Evolutionary conservation across 192 early-diverging fungal species (phyloP).

Genomic region (Coemansia sp.): DNA sequence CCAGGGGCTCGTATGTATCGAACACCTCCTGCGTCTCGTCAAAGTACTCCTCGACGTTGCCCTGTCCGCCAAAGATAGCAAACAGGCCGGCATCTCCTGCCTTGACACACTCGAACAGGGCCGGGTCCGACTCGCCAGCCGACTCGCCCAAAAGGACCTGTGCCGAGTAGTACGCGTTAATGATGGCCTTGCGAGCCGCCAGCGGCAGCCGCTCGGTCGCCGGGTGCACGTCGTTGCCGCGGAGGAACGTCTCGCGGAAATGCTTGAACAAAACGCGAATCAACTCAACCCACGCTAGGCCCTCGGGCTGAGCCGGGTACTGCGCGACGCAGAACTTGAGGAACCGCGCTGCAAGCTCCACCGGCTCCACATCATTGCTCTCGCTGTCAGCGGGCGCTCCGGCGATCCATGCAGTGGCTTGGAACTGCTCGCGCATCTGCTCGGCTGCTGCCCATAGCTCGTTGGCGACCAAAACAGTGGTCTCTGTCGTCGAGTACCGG

Average conservation of each 20-base stretch:
- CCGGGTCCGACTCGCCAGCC: constrained; percentile 49
- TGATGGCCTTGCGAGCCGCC: constrained; percentile 61
- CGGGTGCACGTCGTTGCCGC: constrained; percentile 84
- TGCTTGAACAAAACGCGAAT: constrained; percentile 72
- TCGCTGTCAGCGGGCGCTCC: constrained; percentile 58
- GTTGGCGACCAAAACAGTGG: constrained; percentile 80
- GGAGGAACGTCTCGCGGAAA: constrained; percentile 73
- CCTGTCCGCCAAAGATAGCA: constrained; percentile 95
- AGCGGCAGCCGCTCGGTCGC: constrained; percentile 65
- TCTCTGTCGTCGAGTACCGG: constrained; percentile 78
- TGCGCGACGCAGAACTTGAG: constrained; percentile 66
- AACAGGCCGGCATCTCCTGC: constrained; percentile 63
- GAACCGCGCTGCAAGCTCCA: constrained; percentile 75
- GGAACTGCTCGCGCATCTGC: constrained; percentile 78
- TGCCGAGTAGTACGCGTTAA: constrained; percentile 80
- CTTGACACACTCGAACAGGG: constrained; percentile 70
- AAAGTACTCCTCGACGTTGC: constrained; percentile 83
- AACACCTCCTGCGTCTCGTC: constrained; percentile 77
- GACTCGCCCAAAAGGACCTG: constrained; percentile 63
- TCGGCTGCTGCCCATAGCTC: constrained; percentile 90
- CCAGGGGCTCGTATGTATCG: constrained; percentile 72
- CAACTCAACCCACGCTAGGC: constrained; percentile 68
- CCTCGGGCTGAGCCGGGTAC: constrained; percentile 32
- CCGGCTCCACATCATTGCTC: constrained; percentile 62
- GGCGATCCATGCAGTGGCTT: constrained; percentile 38